phyloP scores from a whole-genome alignment of 78 protist genomes.

The Polysphondylium violaceum region DNA sequence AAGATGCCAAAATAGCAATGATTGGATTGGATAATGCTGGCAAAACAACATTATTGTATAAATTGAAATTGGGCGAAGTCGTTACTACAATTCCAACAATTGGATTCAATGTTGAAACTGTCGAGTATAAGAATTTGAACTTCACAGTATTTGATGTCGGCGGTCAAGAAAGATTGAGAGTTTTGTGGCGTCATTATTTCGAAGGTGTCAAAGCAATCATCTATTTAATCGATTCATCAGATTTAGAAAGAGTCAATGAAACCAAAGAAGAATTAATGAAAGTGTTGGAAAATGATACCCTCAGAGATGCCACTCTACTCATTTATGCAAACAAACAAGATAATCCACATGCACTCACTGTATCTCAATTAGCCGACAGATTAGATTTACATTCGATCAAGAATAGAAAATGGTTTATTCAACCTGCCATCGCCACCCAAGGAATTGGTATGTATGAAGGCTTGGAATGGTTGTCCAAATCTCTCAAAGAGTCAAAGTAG shows the following conservation, averaged over 20 bases:
- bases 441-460: constrained; percentile 94
- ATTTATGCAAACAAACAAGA: constrained; percentile 55
- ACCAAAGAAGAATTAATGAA: constrained; percentile 80
- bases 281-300: too few relatives aligned
- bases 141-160: constrained; percentile 95
- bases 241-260: constrained; percentile 83
- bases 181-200: constrained; percentile 93
- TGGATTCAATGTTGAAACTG: constrained; percentile 69
- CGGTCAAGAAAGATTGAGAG: constrained; percentile 93
- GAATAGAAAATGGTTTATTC: constrained; percentile 89
- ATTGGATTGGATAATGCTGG: not conserved
- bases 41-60: constrained; percentile 87
- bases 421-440: constrained; percentile 78
- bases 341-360: constrained; percentile 92
- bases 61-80: constrained; percentile 83
- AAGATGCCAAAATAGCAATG: not conserved
- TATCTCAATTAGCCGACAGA: constrained; percentile 89
- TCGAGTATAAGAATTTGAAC: constrained; percentile 89
- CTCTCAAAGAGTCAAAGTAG: too few relatives aligned
- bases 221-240: constrained; percentile 90
- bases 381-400: constrained; percentile 85
- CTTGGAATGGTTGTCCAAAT: constrained; percentile 84
- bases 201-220: constrained; percentile 78
- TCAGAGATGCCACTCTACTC: too few relatives aligned
- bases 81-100: constrained; percentile 79